A percentile compares a stretch with the other conserved stretches of the same genome.
phyloP scores from a whole-genome alignment of 78 protist genomes.

The slime mould (Dictyostelium discoideum) region dicty_2.7 NC_007090.3:1656001-1656500 shows the following conservation, averaged over 20 bases:
- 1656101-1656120: not conserved
- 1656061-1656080: slow-evolving; percentile 41
- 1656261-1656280: not conserved
- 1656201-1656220: not conserved
- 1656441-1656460: not conserved
- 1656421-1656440: not conserved
- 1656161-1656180: not conserved
- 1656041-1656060: not conserved
- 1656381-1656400: not conserved
- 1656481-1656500: not conserved
- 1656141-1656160: slow-evolving; percentile 43
- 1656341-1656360: not conserved
- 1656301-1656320: not conserved
- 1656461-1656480: not conserved
- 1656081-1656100: slow-evolving; percentile 55
- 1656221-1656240: not conserved
- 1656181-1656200: not conserved
- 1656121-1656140: slow-evolving; percentile 8
- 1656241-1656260: not conserved
- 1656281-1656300: not conserved
- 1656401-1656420: not conserved
- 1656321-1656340: not conserved
- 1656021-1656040: slow-evolving; percentile 32
- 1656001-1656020: slow-evolving; percentile 26
- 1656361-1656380: not conserved